Base-by-base conservation (phyloP, 371 early-diverging fungal species). In the Mucor mucedo region DNA sequence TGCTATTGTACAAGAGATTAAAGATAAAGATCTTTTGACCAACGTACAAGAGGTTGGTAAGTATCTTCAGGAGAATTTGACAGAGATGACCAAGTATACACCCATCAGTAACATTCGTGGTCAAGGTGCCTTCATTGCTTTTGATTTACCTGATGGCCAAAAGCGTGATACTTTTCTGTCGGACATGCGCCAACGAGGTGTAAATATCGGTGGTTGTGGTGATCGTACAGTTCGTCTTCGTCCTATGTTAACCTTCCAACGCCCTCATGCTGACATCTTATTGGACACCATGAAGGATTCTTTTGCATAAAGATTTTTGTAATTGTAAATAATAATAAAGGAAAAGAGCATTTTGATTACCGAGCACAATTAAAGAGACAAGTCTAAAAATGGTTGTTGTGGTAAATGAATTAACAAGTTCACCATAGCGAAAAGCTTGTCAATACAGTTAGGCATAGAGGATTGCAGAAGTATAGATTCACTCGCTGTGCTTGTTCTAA, bases 151-250 rank as follows among this genome's bases (percentile, higher is more conserved):
- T 0, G 75, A 71, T 5, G 52, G 80, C 0, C 69, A 72, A 29
- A 53, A 77, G 35, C 82, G 90, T 30, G 83, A 88, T 47, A 49
- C 66, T 50, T 78, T 91, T 60, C 70, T 90, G 52, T 38, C 62
- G 0, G 73, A 77, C n/a, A 83, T 91, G 85, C 78, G 89, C 9
- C 69, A 79, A 28, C 62, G 76, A 32, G 91, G 91, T 60, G 87
- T 91, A 52, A 90, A 88, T 71, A 82, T 89, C 62, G 90, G 89
- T 58, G 91, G 89, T 2, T 88, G 89, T 58, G 91, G 91, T 55
- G 81, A 87, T 2, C 58, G 64, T 3, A 75, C 87, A 10, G 84
- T 91, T 32, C 85, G 91, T 14, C 65, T 91, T 66, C 78, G 91
- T 16, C 91, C 90, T 5, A 91, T 89, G 90, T 69, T 91, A 58